Evolutionary conservation across 805 yeast genomes (phyloP).

Genomic region (Kodamaea restingae): DNA sequence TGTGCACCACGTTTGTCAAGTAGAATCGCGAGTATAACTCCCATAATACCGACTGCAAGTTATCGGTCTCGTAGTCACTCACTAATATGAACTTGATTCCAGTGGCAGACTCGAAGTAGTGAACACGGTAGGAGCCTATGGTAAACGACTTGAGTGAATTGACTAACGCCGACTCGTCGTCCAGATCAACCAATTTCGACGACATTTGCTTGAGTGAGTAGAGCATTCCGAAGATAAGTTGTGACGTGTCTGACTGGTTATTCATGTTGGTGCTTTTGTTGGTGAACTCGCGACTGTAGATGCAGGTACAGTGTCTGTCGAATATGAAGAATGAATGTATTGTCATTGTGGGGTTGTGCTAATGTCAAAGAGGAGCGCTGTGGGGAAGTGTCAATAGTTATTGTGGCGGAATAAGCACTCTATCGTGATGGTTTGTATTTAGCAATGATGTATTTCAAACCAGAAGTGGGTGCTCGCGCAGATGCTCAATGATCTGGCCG

Average conservation of each 20-base stretch:
- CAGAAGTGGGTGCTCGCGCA: too few species aligned
- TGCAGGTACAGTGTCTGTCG: conserved; percentile 88
- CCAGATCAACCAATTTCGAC: conserved; percentile 43
- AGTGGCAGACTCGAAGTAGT: conserved; percentile 73
- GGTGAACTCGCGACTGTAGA: conserved; percentile 65
- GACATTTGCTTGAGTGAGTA: conserved; percentile 77
- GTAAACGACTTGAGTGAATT: conserved; percentile 50
- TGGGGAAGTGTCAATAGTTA: too few species aligned
- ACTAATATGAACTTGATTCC: conserved; percentile 72
- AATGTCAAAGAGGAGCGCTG: too few species aligned
- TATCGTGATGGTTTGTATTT: too few species aligned
- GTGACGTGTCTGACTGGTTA: conserved; percentile 66
- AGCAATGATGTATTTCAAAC: too few species aligned
- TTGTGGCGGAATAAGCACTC: too few species aligned
- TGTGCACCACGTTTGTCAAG: conserved; percentile 57
- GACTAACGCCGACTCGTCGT: conserved; percentile 10
- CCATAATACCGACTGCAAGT: conserved; percentile 51
- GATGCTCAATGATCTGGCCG: too few species aligned
- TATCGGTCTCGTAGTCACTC: conserved; percentile 59
- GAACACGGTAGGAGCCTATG: conserved; percentile 77
- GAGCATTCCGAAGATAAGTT: conserved; percentile 80
- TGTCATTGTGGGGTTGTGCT: conserved; percentile 22
- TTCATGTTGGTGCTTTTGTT: conserved; percentile 40
- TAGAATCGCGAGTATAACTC: conserved; percentile 59
- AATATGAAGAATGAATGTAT: conserved; percentile 86